Conservation (phyloP, 352 stramenopile species). For the Phytophthora hybrid region DNA sequence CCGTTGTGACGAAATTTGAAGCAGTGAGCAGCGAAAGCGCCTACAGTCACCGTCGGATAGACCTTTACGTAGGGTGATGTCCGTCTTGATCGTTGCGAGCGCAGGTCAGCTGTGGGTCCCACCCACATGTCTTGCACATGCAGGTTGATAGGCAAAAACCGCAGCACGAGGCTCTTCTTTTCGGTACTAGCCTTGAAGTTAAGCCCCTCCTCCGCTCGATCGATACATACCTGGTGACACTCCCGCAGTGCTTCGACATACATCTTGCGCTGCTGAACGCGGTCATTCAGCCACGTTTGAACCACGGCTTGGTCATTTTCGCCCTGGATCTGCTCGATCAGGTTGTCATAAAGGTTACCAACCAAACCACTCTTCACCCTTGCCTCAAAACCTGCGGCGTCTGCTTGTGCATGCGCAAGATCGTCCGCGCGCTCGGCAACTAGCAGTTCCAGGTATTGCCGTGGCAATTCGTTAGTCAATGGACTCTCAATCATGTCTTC, state of each 20-base stretch:
- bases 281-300: conserved; percentile 78
- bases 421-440: conserved; percentile 64
- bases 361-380: conserved; percentile 73
- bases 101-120: conserved; percentile 67
- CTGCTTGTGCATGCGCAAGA: conserved; percentile 54
- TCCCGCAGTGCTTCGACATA: conserved; percentile 78
- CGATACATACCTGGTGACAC: conserved; percentile 74
- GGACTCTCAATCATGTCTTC: conserved; percentile 86
- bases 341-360: conserved; percentile 75
- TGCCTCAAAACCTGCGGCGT: conserved; percentile 66
- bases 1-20: conserved; percentile 84
- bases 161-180: conserved; percentile 79
- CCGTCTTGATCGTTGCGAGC: conserved; percentile 69
- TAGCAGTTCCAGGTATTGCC: conserved; percentile 79
- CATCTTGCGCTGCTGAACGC: conserved; percentile 67
- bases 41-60: conserved; percentile 80
- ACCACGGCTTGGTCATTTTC: conserved; percentile 81
- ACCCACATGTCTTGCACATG: conserved; percentile 90
- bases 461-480: conserved; percentile 83
- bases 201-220: conserved; percentile 68
- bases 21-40: conserved; percentile 82
- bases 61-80: conserved; percentile 68
- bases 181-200: conserved; percentile 88
- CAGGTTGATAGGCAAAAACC: conserved; percentile 85
- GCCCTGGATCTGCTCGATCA: conserved; percentile 88